Conservation (phyloP, 805 yeast genomes). For the Spathaspora arborariae region DNA sequence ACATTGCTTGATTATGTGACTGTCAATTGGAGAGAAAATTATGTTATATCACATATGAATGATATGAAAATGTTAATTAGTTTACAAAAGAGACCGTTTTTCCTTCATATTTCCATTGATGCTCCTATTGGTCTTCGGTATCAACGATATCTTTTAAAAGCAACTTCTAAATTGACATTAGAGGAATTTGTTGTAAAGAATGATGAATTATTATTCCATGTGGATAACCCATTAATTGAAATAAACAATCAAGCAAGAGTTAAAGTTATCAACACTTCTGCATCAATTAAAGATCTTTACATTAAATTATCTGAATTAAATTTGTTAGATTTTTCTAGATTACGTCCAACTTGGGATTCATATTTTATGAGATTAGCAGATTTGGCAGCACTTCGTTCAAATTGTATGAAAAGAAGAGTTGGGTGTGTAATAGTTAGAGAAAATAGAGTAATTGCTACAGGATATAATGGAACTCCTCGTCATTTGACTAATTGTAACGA, state of each 20-base stretch:
- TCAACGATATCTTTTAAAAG: conserved; percentile 24
- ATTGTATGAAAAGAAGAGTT: conserved; percentile 96
- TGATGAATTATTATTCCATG: conserved; percentile 36
- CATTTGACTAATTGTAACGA: conserved; percentile 84
- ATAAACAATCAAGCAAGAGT: conserved; percentile 55
- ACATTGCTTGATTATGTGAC: conserved; percentile 62
- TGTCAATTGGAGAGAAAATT: conserved; percentile 57
- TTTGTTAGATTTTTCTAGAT: conserved; percentile 39
- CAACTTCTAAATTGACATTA: conserved; percentile 12
- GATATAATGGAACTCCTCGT: conserved; percentile 96
- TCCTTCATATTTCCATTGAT: conserved; percentile 73
- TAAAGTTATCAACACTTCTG: conserved; percentile 37
- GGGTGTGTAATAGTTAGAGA: conserved; percentile 94
- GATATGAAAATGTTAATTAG: conserved; percentile 40
- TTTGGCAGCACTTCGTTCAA: conserved; percentile 86
- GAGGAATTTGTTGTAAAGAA: conserved; percentile 35
- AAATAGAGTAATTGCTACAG: conserved; percentile 87
- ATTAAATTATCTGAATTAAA: conserved; percentile 38
- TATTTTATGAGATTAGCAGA: conserved; percentile 93
- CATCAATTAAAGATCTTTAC: conserved; percentile 31
- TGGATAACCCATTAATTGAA: conserved; percentile 50
- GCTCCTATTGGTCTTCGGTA: conserved; percentile 59
- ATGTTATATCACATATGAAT: conserved; percentile 52
- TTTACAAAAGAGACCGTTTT: conserved; percentile 72
- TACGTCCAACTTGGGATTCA: conserved; percentile 94